phyloP scores from a whole-genome alignment of 2,329 filamentous ascomycete species.

The Paraphoma chrysanthemicola region DNA sequence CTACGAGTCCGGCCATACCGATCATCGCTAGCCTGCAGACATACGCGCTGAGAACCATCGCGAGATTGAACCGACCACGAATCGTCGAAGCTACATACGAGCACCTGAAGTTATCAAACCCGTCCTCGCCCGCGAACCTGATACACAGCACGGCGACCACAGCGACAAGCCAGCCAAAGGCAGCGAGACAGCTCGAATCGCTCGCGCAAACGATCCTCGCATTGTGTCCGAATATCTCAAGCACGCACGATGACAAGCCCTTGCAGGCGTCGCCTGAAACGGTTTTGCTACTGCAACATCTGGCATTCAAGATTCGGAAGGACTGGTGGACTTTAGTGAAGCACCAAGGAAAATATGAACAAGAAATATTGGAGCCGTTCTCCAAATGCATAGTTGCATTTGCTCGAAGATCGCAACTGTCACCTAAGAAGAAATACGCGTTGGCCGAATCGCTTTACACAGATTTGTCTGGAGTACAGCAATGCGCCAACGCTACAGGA shows the following conservation, averaged over 20 bases:
- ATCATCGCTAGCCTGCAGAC: slow-evolving; percentile 70
- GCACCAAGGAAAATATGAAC: slow-evolving; percentile 66
- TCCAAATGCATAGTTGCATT: slow-evolving; percentile 69
- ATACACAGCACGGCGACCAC: slow-evolving; percentile 58
- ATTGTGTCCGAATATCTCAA: slow-evolving; percentile 71
- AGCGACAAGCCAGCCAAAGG: slow-evolving; percentile 61
- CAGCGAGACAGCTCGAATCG: slow-evolving; percentile 70
- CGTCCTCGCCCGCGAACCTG: slow-evolving; percentile 66
- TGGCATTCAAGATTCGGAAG: slow-evolving; percentile 68
- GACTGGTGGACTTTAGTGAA: slow-evolving; percentile 70
- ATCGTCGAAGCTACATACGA: slow-evolving; percentile 65
- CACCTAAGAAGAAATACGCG: slow-evolving; percentile 49
- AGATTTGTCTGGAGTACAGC: slow-evolving; percentile 21
- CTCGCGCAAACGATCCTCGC: slow-evolving; percentile 70
- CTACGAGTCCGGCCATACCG: slow-evolving; percentile 49
- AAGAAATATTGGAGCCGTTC: slow-evolving; percentile 71
- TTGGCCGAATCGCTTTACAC: slow-evolving; percentile 39
- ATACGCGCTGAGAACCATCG: slow-evolving; percentile 69
- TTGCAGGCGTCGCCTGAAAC: slow-evolving; percentile 63
- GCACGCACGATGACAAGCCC: slow-evolving; percentile 67
- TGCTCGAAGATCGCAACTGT: slow-evolving; percentile 57
- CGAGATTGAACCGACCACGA: slow-evolving; percentile 64
- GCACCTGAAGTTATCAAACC: slow-evolving; percentile 60
- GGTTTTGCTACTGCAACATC: slow-evolving; percentile 68
- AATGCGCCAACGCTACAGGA: neutral